Conservation (phyloP, 1,139 yeast species). For the Suhomyces chickasaworum region DNA sequence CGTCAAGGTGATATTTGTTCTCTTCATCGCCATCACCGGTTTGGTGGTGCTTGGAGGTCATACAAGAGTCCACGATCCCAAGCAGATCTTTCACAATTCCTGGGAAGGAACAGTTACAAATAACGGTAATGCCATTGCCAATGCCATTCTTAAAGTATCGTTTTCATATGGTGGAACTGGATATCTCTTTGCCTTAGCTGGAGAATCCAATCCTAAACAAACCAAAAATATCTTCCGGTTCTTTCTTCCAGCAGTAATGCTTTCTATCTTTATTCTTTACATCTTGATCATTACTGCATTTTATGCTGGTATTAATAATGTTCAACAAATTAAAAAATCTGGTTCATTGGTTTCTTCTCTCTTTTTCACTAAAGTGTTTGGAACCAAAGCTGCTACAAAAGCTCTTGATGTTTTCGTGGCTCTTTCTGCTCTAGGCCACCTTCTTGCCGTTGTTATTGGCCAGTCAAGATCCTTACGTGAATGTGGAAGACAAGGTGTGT, state of each 20-base stretch:
- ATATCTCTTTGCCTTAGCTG: constrained; percentile 43
- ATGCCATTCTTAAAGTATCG: constrained; percentile 44
- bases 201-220: constrained; percentile 35
- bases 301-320: constrained; percentile 36
- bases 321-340: constrained; percentile 33
- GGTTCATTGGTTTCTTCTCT: constrained; percentile 24
- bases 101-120: constrained; percentile 42
- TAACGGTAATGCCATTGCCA: constrained; percentile 44
- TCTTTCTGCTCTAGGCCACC: constrained; percentile 45
- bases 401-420: constrained; percentile 43
- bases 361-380: constrained; percentile 32
- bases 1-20: constrained; percentile 38
- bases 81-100: constrained; percentile 35
- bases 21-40: constrained; percentile 28
- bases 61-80: constrained; percentile 36
- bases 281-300: constrained; percentile 39
- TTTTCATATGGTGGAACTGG: constrained; percentile 45
- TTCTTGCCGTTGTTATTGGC: constrained; percentile 40
- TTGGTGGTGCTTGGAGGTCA: constrained; percentile 39
- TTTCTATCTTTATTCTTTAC: constrained; percentile 37
- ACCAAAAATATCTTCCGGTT: constrained; percentile 33
- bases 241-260: constrained; percentile 38
- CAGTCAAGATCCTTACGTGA: constrained; percentile 47
- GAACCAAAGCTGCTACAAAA: constrained; percentile 31
- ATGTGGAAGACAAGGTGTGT: constrained; percentile 51